These are phyloP conservation scores for Carex kokanica DNA, from an alignment of 176 grass and related monocot genomes.

Conservation along the genomic window DNA sequence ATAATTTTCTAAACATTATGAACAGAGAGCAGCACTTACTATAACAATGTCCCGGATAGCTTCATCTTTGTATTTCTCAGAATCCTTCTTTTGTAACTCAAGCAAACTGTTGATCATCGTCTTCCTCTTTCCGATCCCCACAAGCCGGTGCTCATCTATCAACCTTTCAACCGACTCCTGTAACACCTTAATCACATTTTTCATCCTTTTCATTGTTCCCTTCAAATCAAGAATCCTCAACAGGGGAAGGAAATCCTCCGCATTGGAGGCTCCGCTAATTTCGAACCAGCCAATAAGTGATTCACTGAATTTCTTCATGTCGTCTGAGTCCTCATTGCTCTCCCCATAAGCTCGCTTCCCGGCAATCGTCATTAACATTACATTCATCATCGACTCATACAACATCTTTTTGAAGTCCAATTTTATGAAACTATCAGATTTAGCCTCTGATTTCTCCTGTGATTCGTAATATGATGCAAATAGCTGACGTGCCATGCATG, in stretches of 20 bases:
- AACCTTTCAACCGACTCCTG: neutral
- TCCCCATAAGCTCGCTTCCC: neutral
- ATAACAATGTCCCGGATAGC: neutral
- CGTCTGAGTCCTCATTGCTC: neutral
- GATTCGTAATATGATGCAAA: neutral
- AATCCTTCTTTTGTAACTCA: conserved; percentile 24
- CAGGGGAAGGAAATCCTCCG: conserved; percentile 24
- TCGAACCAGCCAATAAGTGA: neutral
- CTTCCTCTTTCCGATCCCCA: neutral
- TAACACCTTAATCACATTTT: neutral
- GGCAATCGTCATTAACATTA: neutral
- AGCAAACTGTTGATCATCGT: conserved; percentile 21
- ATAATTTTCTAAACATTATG: too few relatives aligned
- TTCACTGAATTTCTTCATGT: conserved; percentile 8
- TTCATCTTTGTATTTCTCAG: conserved; percentile 18
- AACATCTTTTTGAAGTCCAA: conserved; percentile 20
- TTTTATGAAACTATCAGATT: neutral
- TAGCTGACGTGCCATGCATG: neutral
- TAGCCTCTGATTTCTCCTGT: neutral
- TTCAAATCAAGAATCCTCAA: conserved; percentile 17
- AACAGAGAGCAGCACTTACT: conserved; percentile 12
- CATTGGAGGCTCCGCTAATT: neutral
- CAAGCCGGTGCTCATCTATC: conserved; percentile 9
- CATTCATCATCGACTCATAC: neutral
- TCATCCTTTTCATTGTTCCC: neutral